Evolutionary conservation across 2,329 filamentous ascomycete genomes (phyloP).

Genomic region (Bimuria novae-zelandiae): DNA sequence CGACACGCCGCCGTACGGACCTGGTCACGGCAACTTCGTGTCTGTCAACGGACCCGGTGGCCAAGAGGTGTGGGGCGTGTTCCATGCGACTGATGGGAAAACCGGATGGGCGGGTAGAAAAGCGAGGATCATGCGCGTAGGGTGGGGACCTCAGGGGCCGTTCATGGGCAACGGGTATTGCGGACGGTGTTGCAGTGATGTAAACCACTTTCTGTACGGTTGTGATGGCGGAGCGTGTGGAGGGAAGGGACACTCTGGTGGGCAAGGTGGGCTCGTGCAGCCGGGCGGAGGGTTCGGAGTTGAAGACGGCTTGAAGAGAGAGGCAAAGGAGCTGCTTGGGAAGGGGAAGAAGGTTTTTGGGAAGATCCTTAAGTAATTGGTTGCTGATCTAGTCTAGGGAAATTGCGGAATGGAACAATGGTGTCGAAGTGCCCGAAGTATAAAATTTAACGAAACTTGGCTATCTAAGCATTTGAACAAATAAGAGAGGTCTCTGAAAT

Average conservation of each 20-base stretch:
- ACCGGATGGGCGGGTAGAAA: slow-evolving; percentile 53
- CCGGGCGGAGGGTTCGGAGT: slow-evolving; percentile 14
- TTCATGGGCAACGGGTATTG: slow-evolving; percentile 51
- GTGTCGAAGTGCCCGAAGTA: neutral
- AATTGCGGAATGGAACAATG: neutral
- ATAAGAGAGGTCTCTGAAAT: too few relatives aligned
- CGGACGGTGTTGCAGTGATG: slow-evolving; percentile 37
- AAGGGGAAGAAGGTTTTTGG: slow-evolving; percentile 29
- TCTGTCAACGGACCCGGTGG: slow-evolving; percentile 39
- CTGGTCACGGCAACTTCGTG: slow-evolving; percentile 54
- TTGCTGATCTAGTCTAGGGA: neutral
- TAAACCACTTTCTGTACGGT: slow-evolving; percentile 38
- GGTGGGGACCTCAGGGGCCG: slow-evolving; percentile 43
- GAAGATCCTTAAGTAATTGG: slow-evolving; percentile 32
- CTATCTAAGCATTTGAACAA: too few relatives aligned
- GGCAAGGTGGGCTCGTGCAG: slow-evolving; percentile 20
- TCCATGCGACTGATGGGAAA: slow-evolving; percentile 52
- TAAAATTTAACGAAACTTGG: too few relatives aligned
- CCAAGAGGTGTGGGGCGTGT: slow-evolving; percentile 50
- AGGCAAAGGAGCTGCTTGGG: slow-evolving; percentile 28
- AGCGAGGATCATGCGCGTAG: slow-evolving; percentile 52
- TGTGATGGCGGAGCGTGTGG: slow-evolving; percentile 34
- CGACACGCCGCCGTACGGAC: slow-evolving; percentile 49
- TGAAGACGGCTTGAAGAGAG: slow-evolving; percentile 20
- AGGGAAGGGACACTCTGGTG: slow-evolving; percentile 28